Evolutionary conservation across 768 basidiomycete genomes (phyloP).

Genomic region (Dentipellis fragilis): DNA sequence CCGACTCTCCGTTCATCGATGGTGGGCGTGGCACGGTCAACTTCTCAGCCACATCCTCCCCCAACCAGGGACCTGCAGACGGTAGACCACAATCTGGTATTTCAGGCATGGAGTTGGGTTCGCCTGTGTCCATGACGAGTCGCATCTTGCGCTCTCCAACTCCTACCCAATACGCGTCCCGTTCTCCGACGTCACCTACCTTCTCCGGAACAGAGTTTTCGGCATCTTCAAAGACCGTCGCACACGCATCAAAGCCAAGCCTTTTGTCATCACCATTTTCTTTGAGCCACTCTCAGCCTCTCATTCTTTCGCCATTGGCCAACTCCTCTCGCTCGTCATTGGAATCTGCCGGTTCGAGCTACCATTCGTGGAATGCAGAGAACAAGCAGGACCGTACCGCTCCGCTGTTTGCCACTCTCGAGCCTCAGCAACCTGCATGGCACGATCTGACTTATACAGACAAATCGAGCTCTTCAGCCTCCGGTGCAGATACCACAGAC

Average conservation of each 20-base stretch:
- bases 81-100: no score
- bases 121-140: conserved; percentile 31
- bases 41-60: background rate
- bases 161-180: conserved; percentile 48
- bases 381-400: conserved; percentile 42
- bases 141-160: conserved; percentile 49
- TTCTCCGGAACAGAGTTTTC: conserved; percentile 30
- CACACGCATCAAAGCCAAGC: conserved; percentile 6
- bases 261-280: conserved; percentile 39
- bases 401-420: conserved; percentile 43
- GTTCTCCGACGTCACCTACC: conserved; percentile 44
- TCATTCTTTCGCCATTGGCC: conserved; percentile 59
- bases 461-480: conserved; percentile 36
- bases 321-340: conserved; percentile 76
- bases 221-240: background rate
- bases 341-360: conserved; percentile 76
- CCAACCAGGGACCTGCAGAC: no score
- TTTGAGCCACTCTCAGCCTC: conserved; percentile 40
- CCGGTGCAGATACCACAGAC: conserved; percentile 34
- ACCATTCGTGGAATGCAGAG: conserved; percentile 67
- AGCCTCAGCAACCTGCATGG: conserved; percentile 46
- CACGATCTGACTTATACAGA: conserved; percentile 44
- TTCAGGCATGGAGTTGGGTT: conserved; percentile 42
- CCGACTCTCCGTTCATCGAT: conserved; percentile 48
- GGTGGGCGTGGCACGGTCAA: conserved; percentile 13